Conservation (phyloP, 225 moss, liverwort and hornwort genomes). For the Physcomitrium patens region DNA sequence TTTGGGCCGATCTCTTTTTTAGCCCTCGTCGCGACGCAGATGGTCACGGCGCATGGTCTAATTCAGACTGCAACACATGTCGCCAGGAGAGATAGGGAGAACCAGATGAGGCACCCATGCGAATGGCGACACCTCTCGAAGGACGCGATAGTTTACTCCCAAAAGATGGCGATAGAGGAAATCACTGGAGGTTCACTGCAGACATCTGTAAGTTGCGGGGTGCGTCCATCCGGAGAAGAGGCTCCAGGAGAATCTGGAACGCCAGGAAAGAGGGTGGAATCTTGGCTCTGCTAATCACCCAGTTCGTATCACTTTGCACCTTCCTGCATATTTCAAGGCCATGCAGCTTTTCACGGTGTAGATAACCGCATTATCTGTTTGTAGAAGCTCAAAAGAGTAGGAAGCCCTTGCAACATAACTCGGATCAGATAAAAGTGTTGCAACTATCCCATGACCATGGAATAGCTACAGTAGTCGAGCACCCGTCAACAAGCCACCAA, state of each 20-base stretch:
- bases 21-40: neutral
- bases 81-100: neutral
- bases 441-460: constrained; percentile 36
- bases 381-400: neutral
- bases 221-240: constrained; percentile 28
- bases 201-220: constrained; percentile 25
- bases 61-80: constrained; percentile 22
- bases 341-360: too few relatives aligned
- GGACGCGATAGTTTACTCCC: neutral
- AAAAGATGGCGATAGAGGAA: neutral
- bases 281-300: neutral
- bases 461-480: constrained; percentile 39
- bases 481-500: constrained; percentile 34
- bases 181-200: neutral
- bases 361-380: neutral
- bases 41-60: neutral
- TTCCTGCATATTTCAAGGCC: neutral
- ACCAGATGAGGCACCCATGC: neutral
- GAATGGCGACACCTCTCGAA: constrained; percentile 7
- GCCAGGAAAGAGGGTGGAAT: constrained; percentile 11
- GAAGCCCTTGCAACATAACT: neutral
- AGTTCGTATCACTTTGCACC: neutral
- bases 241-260: neutral
- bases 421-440: neutral
- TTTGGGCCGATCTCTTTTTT: neutral